Percentiles rank a stretch among this genome's conserved stretches.
Evolutionary conservation across 164 flowering plant species (phyloP).

Genomic region (Aristolochia californica): DNA sequence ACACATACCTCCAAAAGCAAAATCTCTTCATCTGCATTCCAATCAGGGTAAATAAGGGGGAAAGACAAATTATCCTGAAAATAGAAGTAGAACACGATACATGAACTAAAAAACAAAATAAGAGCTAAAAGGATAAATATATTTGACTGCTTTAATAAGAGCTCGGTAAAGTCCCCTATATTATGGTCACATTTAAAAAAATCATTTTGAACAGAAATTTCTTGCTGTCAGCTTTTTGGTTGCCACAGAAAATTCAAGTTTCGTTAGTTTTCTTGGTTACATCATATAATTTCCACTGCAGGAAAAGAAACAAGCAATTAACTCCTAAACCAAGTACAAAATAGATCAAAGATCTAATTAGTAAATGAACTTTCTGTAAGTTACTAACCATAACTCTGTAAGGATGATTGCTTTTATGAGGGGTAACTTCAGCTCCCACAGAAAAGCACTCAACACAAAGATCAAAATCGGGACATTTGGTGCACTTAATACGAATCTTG

Average conservation of each 20-base stretch:
- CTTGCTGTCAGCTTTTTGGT: too few relatives aligned
- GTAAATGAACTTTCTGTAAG: not conserved
- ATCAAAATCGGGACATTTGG: conserved; percentile 72
- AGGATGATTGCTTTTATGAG: conserved; percentile 79
- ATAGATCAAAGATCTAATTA: not conserved
- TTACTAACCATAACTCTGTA: conserved; percentile 86
- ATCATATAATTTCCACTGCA: not conserved
- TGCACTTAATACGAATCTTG: conserved; percentile 65
- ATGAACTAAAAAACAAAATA: conserved; percentile 1
- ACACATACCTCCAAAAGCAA: conserved; percentile 74
- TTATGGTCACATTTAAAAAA: too few relatives aligned
- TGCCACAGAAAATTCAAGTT: not conserved
- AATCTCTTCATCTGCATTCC: conserved; percentile 99
- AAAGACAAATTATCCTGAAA: conserved; percentile 83
- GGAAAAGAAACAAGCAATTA: not conserved
- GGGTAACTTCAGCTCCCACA: conserved; percentile 75
- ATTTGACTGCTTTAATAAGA: not conserved
- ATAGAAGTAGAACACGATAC: not conserved
- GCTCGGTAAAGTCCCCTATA: too few relatives aligned
- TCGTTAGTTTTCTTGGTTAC: too few relatives aligned
- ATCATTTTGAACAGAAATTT: too few relatives aligned
- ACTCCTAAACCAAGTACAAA: not conserved
- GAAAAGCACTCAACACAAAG: conserved; percentile 90
- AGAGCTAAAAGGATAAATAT: conserved; percentile 1
- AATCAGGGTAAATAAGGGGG: conserved; percentile 84